Percentiles rank a stretch among this genome's conserved stretches.
These are phyloP conservation scores for Akanthomyces muscarius DNA, from an alignment of 2,329 filamentous ascomycete species.

Conservation along the genomic window DNA sequence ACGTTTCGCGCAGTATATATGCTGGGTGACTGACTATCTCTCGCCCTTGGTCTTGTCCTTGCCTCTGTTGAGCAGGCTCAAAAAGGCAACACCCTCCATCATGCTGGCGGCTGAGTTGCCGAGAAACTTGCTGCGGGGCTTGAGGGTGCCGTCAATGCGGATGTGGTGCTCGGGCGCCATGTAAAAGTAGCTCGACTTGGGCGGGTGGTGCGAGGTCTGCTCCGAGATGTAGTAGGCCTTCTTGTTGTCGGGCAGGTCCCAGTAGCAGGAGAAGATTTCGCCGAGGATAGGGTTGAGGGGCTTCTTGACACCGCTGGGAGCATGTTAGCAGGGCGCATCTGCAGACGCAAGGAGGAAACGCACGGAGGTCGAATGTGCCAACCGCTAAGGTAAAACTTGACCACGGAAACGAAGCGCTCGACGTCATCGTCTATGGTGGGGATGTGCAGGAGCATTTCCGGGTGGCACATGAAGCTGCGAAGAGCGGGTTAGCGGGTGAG, in stretches of 20 bases:
- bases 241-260: slow-evolving; percentile 82
- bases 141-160: slow-evolving; percentile 90
- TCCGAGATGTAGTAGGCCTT: slow-evolving; percentile 94
- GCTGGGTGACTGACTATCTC: slow-evolving; percentile 67
- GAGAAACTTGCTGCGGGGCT: slow-evolving; percentile 89
- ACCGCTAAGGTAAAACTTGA: slow-evolving; percentile 96
- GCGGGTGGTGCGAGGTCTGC: slow-evolving; percentile 96
- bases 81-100: slow-evolving; percentile 93
- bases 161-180: slow-evolving; percentile 93
- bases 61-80: slow-evolving; percentile 77
- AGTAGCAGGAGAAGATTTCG: slow-evolving; percentile 92
- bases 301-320: slow-evolving; percentile 88
- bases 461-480: slow-evolving; percentile 95
- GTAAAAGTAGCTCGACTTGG: slow-evolving; percentile 99
- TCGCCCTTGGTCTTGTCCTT: slow-evolving; percentile 64
- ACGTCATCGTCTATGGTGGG: slow-evolving; percentile 83
- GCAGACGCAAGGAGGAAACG: slow-evolving; percentile 33
- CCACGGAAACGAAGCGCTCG: slow-evolving; percentile 86
- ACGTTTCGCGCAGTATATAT: not conserved
- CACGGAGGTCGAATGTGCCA: slow-evolving; percentile 99
- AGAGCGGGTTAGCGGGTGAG: slow-evolving; percentile 7
- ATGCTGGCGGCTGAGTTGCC: slow-evolving; percentile 96
- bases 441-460: slow-evolving; percentile 88
- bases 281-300: slow-evolving; percentile 94
- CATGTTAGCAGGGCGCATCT: not conserved